A percentile compares a stretch with the other conserved stretches of the same genome.
Conservation (phyloP, 2,329 filamentous ascomycete genomes). For the Sporothrix pseudoabietina region DNA sequence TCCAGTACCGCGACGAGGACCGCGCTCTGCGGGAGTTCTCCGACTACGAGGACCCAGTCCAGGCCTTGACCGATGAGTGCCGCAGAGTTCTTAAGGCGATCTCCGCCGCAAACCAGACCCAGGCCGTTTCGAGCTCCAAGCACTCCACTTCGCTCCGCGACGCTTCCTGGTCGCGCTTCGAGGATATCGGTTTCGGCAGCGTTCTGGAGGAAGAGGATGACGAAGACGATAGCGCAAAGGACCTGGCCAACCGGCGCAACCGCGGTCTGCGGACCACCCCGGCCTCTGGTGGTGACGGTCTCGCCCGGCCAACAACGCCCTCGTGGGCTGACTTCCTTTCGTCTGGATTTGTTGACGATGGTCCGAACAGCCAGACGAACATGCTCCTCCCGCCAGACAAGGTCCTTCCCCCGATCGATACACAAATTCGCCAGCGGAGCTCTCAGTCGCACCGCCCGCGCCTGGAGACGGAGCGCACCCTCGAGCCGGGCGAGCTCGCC, state of each 20-base stretch:
- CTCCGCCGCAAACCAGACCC: conserved; percentile 83
- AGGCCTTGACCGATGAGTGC: conserved; percentile 90
- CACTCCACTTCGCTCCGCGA: conserved; percentile 74
- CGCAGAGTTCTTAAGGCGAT: conserved; percentile 86
- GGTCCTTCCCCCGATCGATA: conserved; percentile 80
- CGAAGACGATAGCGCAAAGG: conserved; percentile 55
- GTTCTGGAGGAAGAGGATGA: conserved; percentile 71
- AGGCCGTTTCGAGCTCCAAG: conserved; percentile 66
- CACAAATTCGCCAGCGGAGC: conserved; percentile 71
- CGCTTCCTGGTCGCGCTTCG: conserved; percentile 94
- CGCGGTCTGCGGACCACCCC: conserved; percentile 62
- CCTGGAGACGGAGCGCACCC: conserved; percentile 65
- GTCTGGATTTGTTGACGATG: conserved; percentile 82
- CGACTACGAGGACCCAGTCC: conserved; percentile 83
- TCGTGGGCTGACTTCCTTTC: conserved; percentile 99
- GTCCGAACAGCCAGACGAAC: conserved; percentile 63
- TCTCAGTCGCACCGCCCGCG: conserved; percentile 80
- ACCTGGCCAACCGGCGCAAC: conserved; percentile 46
- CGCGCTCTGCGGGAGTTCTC: conserved; percentile 81
- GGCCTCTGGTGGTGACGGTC: conserved; percentile 64
- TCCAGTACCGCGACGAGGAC: conserved; percentile 91
- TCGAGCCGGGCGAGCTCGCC: conserved; percentile 91
- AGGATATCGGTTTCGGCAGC: conserved; percentile 88
- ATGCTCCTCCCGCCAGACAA: conserved; percentile 89
- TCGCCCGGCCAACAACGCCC: conserved; percentile 85